phyloP scores from a whole-genome alignment of 805 yeast genomes.

The Wickerhamiella allomyrinae region DNA sequence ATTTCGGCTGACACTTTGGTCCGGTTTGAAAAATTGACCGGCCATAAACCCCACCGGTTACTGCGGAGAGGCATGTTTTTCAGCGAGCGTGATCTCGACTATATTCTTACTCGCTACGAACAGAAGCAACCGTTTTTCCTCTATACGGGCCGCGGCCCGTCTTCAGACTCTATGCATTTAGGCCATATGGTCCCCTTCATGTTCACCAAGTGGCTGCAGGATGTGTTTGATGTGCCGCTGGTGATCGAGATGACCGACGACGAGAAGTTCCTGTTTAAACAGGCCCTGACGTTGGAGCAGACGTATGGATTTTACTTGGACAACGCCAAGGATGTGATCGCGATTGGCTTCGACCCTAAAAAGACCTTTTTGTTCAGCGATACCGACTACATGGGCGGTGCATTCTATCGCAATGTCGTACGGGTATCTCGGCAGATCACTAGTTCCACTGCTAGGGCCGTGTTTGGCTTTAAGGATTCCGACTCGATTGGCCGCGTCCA shows the following conservation, averaged over 20 bases:
- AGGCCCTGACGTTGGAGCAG: slow-evolving; percentile 71
- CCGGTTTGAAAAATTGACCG: slow-evolving; percentile 71
- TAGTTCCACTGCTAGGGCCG: slow-evolving; percentile 92
- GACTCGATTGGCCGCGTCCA: slow-evolving; percentile 91
- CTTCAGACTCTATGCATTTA: slow-evolving; percentile 84
- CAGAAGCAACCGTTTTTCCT: slow-evolving; percentile 89
- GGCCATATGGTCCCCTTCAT: slow-evolving; percentile 94
- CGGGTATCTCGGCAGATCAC: slow-evolving; percentile 89
- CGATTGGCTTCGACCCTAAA: slow-evolving; percentile 87
- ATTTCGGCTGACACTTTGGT: slow-evolving; percentile 56
- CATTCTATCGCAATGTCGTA: slow-evolving; percentile 87
- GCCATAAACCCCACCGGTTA: slow-evolving; percentile 81
- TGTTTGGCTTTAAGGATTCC: slow-evolving; percentile 88
- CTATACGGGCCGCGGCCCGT: slow-evolving; percentile 96
- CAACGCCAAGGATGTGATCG: slow-evolving; percentile 83
- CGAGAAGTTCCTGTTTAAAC: slow-evolving; percentile 92
- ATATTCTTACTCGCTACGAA: slow-evolving; percentile 77
- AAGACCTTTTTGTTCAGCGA: slow-evolving; percentile 94
- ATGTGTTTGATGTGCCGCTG: slow-evolving; percentile 89
- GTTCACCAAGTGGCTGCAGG: slow-evolving; percentile 96
- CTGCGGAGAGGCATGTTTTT: slow-evolving; percentile 85
- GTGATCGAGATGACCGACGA: slow-evolving; percentile 92
- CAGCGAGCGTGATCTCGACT: slow-evolving; percentile 53
- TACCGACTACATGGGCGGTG: slow-evolving; percentile 82
- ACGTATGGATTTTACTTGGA: slow-evolving; percentile 65